A percentile compares a stretch with the other conserved stretches of the same genome.
Evolutionary conservation across 495 filamentous ascomycete species (phyloP).

Genomic region (Trichocladium antarcticum): DNA sequence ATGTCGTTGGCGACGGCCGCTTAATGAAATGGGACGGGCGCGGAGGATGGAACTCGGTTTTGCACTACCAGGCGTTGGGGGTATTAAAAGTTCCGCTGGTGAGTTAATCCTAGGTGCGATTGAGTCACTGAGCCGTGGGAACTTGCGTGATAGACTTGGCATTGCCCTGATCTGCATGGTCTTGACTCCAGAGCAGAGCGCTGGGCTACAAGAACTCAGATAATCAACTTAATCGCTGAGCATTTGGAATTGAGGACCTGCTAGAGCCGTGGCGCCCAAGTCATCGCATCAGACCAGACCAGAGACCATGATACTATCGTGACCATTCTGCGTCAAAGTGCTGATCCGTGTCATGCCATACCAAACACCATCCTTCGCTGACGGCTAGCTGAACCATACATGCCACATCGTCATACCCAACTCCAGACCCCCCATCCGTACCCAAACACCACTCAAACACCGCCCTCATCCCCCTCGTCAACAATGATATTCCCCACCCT

Average conservation of each 20-base stretch:
- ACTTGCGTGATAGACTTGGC: not conserved
- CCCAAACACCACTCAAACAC: not conserved
- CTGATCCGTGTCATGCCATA: no score
- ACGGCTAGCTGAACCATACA: no score
- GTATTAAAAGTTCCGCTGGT: not conserved
- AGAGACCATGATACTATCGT: no score
- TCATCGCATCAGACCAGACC: no score
- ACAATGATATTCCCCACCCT: slow-evolving; percentile 72
- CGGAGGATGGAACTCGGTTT: not conserved
- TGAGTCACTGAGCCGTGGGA: not conserved
- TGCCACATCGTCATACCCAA: no score
- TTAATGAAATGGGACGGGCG: not conserved
- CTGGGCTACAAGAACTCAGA: not conserved
- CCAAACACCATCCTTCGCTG: no score
- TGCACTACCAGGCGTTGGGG: not conserved
- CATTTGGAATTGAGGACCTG: no score
- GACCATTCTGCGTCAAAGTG: no score
- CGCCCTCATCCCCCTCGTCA: slow-evolving; percentile 28
- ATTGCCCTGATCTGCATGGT: not conserved
- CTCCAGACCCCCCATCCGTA: no score
- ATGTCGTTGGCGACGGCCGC: not conserved
- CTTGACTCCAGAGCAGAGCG: not conserved
- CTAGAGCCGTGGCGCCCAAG: no score
- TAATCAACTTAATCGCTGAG: no score
- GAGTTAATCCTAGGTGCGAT: not conserved